Evolutionary conservation across 768 basidiomycete species (phyloP), one percentile per base, ranked within the genome.

Genomic region (Agrocybe praecox): DNA sequence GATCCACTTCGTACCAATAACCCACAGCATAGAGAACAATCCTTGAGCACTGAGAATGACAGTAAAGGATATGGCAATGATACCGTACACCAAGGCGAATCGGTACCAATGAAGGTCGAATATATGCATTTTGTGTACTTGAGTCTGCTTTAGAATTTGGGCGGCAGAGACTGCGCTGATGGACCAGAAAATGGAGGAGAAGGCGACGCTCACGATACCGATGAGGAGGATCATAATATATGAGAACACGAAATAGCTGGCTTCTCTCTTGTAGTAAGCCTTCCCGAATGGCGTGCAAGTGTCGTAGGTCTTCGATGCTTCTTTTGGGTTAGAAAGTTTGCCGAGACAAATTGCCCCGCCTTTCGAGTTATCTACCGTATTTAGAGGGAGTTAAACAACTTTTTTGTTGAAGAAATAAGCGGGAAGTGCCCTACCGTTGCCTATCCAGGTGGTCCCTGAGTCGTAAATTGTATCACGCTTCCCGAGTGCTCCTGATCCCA

Each of bases 401-500:
- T 19, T 15, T 42, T 23, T 10, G 49, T 17, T 3, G 24, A 9
- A 10, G 7, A 18, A 15, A n/a, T n/a, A 34, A 22, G 18, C 23
- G 29, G 9, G 9, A 33, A 34, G 14, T n/a, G 61, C 19, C 70
- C 32, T 55, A 76, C 76, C 76, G 61, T 74, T 74, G 17, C 80
- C 80, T 57, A 81, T 75, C 80, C 78, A 81, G 2, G 73, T 76
- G 8, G 78, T 77, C 10, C 77, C 76, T 55, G 77, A 76, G 36
- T 67, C 71, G 53, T 81, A 81, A 6, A 62, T 65, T 0, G 69
- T 68, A 43, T 75, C 67, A 15, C 80, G 72, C 62, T 73, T 75
- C n/a, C 74, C 74, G 22, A 80, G 68, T 2, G 80, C 70, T n/a
- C 80, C 80, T 4, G 80, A 76, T 15, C 78, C 80, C 76, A 80